Evolutionary conservation across 805 yeast species (phyloP).

Genomic region (Naumovozyma baii): DNA sequence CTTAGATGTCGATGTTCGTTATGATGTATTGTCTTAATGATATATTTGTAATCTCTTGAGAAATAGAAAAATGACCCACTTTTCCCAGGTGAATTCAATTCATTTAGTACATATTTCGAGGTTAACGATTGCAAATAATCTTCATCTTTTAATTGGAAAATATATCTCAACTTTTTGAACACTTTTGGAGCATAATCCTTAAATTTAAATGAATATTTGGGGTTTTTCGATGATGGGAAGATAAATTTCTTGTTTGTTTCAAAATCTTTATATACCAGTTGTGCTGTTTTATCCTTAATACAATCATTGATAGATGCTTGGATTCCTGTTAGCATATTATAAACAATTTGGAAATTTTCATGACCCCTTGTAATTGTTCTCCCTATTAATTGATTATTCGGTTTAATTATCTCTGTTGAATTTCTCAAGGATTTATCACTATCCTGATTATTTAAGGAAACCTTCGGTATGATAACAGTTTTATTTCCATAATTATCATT

Average conservation of each 20-base stretch:
- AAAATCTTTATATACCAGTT: conserved; percentile 59
- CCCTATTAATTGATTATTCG: no score
- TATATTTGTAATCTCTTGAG: conserved; percentile 85
- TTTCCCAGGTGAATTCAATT: conserved; percentile 91
- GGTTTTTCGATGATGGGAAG: conserved; percentile 47
- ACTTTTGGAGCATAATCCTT: conserved; percentile 96
- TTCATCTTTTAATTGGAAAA: conserved; percentile 64
- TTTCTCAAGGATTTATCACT: no score
- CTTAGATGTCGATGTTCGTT: conserved; percentile 82
- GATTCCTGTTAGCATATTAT: conserved; percentile 93
- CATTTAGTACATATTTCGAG: conserved; percentile 83
- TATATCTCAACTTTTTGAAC: conserved; percentile 63
- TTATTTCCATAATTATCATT: no score
- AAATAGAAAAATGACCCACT: conserved; percentile 94
- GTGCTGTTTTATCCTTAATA: conserved; percentile 65
- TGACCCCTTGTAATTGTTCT: conserved; percentile 85
- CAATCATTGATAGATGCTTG: conserved; percentile 88
- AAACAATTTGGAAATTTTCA: conserved; percentile 83
- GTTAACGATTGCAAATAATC: conserved; percentile 88
- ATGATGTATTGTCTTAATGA: conserved; percentile 91
- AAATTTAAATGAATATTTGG: conserved; percentile 83
- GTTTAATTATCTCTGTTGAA: no score
- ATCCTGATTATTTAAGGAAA: no score
- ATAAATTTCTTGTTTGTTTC: conserved; percentile 62
- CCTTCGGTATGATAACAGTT: no score